phyloP scores from a whole-genome alignment of 768 basidiomycete species.

The Pisolithus orientalis region DNA sequence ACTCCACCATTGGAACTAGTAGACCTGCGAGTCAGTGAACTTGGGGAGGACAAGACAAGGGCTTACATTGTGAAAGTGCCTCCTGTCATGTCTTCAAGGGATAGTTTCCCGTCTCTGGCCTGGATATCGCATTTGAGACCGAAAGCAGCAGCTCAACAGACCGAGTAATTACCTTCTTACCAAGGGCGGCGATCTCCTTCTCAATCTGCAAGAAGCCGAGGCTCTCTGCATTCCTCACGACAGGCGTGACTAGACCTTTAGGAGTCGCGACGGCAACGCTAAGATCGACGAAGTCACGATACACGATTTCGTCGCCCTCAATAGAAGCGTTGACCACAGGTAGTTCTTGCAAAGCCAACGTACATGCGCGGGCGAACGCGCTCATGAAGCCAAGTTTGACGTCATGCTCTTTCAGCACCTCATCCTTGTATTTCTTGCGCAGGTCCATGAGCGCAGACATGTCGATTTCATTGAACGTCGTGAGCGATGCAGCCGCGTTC shows the following conservation, averaged over 20 bases:
- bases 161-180: conserved; percentile 63
- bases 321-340: conserved; percentile 92
- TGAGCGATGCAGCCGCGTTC: conserved; percentile 92
- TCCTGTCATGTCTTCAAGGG: conserved; percentile 97
- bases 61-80: conserved; percentile 97
- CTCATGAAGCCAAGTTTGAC: conserved; percentile 99
- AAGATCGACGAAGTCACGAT: conserved; percentile 87
- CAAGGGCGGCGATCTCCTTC: conserved; percentile 83
- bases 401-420: conserved; percentile 82
- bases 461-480: conserved; percentile 99
- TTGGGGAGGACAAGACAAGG: neutral
- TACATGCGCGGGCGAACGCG: conserved; percentile 85
- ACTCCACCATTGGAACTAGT: conserved; percentile 95
- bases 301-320: conserved; percentile 91
- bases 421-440: conserved; percentile 92
- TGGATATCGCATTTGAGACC: conserved; percentile 17
- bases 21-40: conserved; percentile 1
- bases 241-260: conserved; percentile 95
- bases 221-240: conserved; percentile 83
- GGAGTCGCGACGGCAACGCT: conserved; percentile 96
- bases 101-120: conserved; percentile 89
- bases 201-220: conserved; percentile 90
- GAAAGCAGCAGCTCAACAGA: conserved; percentile 2
- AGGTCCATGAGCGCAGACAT: conserved; percentile 94
- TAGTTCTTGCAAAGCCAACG: conserved; percentile 83